Conservation (phyloP, 2,329 filamentous ascomycete species). For the Colletotrichum sp. region DNA sequence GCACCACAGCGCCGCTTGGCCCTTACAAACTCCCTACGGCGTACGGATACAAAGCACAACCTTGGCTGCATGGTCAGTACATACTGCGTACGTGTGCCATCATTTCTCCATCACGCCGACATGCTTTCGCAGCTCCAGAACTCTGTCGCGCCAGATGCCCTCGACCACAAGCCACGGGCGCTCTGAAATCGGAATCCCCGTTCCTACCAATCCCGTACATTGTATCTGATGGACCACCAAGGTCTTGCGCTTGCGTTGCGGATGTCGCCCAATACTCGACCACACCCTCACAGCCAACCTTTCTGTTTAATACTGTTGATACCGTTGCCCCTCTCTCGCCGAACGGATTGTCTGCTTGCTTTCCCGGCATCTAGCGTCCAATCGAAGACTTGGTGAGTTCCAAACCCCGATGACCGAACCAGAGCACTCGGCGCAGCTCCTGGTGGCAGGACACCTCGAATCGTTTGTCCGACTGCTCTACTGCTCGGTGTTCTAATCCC, state of each 20-base stretch:
- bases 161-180: not conserved
- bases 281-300: not conserved
- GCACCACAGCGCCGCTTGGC: not conserved
- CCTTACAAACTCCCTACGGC: not conserved
- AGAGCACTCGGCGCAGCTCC: not conserved
- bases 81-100: not conserved
- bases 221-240: not conserved
- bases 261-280: not conserved
- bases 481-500: slow-evolving; percentile 13
- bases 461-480: not conserved
- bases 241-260: not conserved
- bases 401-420: not conserved
- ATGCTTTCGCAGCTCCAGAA: not conserved
- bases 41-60: not conserved
- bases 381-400: not conserved
- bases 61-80: not conserved
- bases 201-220: not conserved
- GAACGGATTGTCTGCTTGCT: not conserved
- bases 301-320: not conserved
- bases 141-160: not conserved
- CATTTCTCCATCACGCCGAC: not conserved
- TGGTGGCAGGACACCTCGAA: not conserved
- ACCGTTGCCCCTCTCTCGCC: not conserved
- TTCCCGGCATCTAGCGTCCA: not conserved
- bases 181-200: not conserved